Base-by-base conservation (phyloP, 2,329 filamentous ascomycete genomes). In the Fusarium sp. region DNA sequence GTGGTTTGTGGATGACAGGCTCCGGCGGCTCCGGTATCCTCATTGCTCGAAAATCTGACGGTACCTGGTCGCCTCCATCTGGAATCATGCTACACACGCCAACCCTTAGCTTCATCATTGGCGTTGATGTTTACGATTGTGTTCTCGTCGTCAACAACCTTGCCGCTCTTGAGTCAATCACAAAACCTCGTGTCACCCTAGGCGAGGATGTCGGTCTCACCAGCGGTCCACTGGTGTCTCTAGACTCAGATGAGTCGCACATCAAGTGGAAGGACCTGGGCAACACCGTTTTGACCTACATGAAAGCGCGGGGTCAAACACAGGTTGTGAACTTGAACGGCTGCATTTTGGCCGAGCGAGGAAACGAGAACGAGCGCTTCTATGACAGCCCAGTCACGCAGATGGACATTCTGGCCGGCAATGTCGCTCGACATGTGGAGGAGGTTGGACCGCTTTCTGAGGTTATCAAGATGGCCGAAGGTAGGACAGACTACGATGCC, bases 101-200 rank as follows among this genome's bases (percentile, higher is more conserved):
- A 1, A 94, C 92, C 1, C 86, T 98, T 34, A 95, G 94, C 36
- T 98, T 98, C 76, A 87, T 97, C 54, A 91, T 95, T 7, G 95
- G 95, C 4, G 92, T 97, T 40, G 95, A 98, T 77, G 94, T 98
- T 33, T 98, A 98, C 83, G 95, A 98, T 78, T 97, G 95, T 76
- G 92, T 98, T 15, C 87, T 98, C 10, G 92, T 98, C 36, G 95
- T 98, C 77, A 98, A 97, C 81, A 94, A 92, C 44, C 89, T 92
- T 45, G 87, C 93, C 58, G 94, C 94, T 8, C 83, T 98, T 46
- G 92, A 97, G 71, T 89, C 92, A 1, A 97, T 98, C 76, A 94
- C 92, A 36, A 91, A 90, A 60, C 83, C 95, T 5, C 88, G 91
- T 54, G 90, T 94, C 57, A 96, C 92, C 0, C 83, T 98, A 4